Percentiles rank a stretch among this genome's conserved stretches.
Conservation (phyloP, 306 rosid species). For the Oemleria cerasiformis region DNA sequence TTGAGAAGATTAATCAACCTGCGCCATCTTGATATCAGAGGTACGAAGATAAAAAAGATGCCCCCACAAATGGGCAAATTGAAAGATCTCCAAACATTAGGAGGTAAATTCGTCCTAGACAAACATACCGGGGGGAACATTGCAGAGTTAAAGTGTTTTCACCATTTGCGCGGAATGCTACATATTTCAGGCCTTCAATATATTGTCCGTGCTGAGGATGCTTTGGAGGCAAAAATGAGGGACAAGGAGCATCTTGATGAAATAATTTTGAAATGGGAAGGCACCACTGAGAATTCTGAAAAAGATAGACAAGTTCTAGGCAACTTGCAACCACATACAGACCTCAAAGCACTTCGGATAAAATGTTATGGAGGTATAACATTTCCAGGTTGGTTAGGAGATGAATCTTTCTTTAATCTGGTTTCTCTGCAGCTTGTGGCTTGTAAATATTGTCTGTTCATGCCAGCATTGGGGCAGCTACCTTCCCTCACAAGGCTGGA, state of each 20-base stretch:
- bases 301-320: slow-evolving; percentile 11
- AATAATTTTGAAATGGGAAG: slow-evolving; percentile 12
- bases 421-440: neutral
- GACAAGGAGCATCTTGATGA: slow-evolving; percentile 7
- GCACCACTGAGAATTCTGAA: neutral
- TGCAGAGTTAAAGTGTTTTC: slow-evolving; percentile 1
- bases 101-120: neutral
- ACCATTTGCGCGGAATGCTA: neutral
- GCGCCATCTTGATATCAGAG: slow-evolving; percentile 3
- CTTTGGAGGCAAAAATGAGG: slow-evolving; percentile 10
- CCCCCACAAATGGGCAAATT: slow-evolving; percentile 10
- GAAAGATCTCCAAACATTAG: slow-evolving; percentile 1
- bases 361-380: slow-evolving; percentile 10
- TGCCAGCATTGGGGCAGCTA: slow-evolving; percentile 24
- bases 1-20: slow-evolving; percentile 8
- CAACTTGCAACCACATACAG: neutral
- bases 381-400: slow-evolving; percentile 28
- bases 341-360: neutral
- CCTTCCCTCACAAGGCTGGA: slow-evolving; percentile 6
- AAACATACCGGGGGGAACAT: neutral
- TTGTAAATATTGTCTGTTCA: neutral
- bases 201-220: slow-evolving; percentile 6
- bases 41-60: slow-evolving; percentile 6
- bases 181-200: slow-evolving; percentile 18
- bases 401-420: slow-evolving; percentile 3